These are phyloP conservation scores for Solanum etuberosum DNA, from an alignment of 257 asterid species.

Conservation along the genomic window DNA sequence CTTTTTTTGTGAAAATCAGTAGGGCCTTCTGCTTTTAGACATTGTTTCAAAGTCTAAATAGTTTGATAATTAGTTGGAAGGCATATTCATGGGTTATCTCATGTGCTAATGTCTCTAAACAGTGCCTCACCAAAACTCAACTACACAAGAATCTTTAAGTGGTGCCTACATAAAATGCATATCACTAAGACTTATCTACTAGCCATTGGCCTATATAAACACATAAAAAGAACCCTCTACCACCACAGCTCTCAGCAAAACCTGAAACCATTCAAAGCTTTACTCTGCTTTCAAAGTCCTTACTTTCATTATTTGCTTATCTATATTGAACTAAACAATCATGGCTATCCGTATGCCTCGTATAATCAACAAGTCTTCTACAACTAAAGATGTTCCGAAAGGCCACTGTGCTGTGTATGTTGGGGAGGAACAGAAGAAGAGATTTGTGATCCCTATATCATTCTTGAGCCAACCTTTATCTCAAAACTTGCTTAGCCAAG, in stretches of 20 bases:
- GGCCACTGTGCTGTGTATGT: conserved; percentile 52
- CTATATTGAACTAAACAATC: background rate
- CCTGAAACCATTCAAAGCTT: background rate
- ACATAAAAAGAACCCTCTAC: background rate
- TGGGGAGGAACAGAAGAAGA: conserved; percentile 27
- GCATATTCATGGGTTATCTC: background rate
- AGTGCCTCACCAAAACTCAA: background rate
- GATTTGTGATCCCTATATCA: conserved; percentile 20
- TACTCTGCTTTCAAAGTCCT: background rate
- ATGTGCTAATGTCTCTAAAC: background rate
- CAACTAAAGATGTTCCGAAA: conserved; percentile 27
- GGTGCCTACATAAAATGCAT: background rate
- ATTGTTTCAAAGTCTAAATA: background rate
- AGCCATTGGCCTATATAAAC: background rate
- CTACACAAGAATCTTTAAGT: background rate
- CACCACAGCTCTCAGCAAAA: background rate
- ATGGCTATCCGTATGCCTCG: background rate
- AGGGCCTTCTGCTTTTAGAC: background rate
- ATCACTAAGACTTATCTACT: background rate
- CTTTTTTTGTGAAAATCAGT: background rate
- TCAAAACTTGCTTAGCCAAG: conserved; percentile 27
- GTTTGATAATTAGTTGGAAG: background rate
- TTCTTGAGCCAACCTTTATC: conserved; percentile 34
- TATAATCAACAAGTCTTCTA: background rate
- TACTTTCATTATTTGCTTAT: background rate